These are phyloP conservation scores for Glycyrrhiza uralensis DNA, from an alignment of 306 rosid genomes.

Conservation along the genomic window DNA sequence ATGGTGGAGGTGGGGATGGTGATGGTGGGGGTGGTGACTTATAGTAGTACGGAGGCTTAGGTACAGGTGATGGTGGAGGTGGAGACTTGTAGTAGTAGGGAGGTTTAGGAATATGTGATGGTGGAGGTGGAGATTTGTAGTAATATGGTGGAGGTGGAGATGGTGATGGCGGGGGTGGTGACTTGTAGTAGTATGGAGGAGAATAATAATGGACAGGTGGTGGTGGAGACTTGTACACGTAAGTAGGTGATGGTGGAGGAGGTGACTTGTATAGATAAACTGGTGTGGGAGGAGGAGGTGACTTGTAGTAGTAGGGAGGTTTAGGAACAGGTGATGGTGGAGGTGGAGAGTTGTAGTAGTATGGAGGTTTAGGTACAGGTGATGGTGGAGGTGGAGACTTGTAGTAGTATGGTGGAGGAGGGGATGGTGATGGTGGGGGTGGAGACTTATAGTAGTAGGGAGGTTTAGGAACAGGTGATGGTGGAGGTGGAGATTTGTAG, in stretches of 20 bases:
- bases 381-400: constrained; percentile 41
- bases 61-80: no score
- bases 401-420: constrained; percentile 35
- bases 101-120: no score
- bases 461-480: constrained; percentile 3
- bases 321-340: constrained; percentile 26
- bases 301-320: constrained; percentile 34
- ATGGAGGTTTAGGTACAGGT: neutral
- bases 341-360: constrained; percentile 32
- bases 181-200: constrained; percentile 26
- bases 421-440: constrained; percentile 35
- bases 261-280: constrained; percentile 21
- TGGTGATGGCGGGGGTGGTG: constrained; percentile 36
- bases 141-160: neutral
- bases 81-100: no score
- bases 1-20: constrained; percentile 14
- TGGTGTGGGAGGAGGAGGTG: constrained; percentile 39
- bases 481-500: constrained; percentile 40
- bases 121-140: no score
- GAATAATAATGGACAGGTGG: no score
- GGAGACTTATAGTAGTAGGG: constrained; percentile 23
- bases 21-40: constrained; percentile 35
- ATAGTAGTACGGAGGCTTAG: no score
- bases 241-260: constrained; percentile 29
- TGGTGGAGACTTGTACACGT: neutral